These are phyloP conservation scores for Mallotus nudiflorus DNA, from an alignment of 345 rosid genomes.

Conservation along the genomic window DNA sequence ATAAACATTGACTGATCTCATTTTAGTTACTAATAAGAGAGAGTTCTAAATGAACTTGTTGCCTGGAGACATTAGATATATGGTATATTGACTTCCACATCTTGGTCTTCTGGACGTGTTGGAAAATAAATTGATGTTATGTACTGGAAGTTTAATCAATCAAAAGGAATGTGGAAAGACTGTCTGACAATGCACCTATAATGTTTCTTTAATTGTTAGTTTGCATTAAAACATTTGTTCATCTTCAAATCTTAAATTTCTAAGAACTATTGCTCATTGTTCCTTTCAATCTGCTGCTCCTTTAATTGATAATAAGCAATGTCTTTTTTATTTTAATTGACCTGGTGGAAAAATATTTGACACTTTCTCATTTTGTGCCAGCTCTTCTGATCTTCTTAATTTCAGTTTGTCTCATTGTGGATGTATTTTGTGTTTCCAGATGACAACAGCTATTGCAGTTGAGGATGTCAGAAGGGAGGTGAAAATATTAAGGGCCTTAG, in stretches of 20 bases:
- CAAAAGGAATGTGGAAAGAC: not conserved
- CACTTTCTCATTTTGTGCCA: not conserved
- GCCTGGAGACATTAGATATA: not conserved
- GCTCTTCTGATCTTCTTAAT: not conserved
- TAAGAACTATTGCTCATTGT: not conserved
- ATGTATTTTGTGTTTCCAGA: conserved; percentile 46
- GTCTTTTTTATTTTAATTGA: not conserved
- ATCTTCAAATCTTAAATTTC: not conserved
- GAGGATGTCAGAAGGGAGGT: conserved; percentile 99
- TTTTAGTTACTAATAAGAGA: not conserved
- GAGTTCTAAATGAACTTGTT: not conserved
- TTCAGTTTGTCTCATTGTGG: conserved; percentile 5
- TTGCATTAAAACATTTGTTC: not conserved
- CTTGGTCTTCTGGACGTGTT: no score
- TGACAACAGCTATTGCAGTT: conserved; percentile 92
- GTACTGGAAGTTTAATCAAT: not conserved
- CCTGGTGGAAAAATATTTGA: conserved; percentile 8
- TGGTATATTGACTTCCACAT: no score
- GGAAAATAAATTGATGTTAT: not conserved
- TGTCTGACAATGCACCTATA: not conserved
- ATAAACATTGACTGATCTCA: not conserved
- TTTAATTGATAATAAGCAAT: not conserved
- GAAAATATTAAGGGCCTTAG: conserved; percentile 74
- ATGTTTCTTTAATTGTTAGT: not conserved
- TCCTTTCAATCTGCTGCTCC: not conserved